A percentile compares a stretch with the other conserved stretches of the same genome.
phyloP scores from a whole-genome alignment of 2,329 filamentous ascomycete genomes.

The Cryphonectria parasitica region DNA sequence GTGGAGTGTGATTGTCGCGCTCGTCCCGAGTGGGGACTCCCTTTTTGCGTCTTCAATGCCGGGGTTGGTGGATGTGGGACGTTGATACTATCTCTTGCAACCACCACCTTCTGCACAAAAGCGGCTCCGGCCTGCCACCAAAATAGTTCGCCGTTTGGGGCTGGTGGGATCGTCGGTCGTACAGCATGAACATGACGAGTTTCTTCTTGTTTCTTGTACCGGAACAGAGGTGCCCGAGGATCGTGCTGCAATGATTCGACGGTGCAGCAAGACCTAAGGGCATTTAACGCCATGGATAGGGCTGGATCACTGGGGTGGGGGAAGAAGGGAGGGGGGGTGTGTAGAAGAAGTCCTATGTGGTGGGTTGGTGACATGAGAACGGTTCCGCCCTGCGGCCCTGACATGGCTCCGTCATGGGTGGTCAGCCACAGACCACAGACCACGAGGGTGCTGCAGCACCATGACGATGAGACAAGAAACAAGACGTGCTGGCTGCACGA shows the following conservation, averaged over 20 bases:
- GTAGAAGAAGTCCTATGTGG: neutral
- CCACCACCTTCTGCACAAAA: neutral
- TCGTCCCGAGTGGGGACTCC: neutral
- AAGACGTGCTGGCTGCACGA: constrained; percentile 10
- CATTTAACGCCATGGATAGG: neutral
- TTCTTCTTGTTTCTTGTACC: neutral
- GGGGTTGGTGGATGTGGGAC: neutral
- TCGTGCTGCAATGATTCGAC: neutral
- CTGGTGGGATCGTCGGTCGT: constrained; percentile 15
- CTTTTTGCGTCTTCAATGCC: neutral
- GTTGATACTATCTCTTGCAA: neutral
- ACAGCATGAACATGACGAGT: constrained; percentile 12
- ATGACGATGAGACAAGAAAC: constrained; percentile 1
- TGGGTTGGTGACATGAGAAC: neutral
- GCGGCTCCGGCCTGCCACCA: neutral
- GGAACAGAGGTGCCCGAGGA: neutral
- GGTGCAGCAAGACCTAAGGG: neutral
- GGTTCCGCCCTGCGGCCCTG: neutral
- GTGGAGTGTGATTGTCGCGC: constrained; percentile 1
- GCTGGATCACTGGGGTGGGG: neutral
- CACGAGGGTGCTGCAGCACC: neutral
- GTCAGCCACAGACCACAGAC: constrained; percentile 10
- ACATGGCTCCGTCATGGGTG: neutral
- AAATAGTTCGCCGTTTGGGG: neutral
- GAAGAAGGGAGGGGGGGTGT: no score